These are phyloP conservation scores for Pinus tabuliformis DNA, from an alignment of 75 land plant genomes.

Conservation along the genomic window DNA sequence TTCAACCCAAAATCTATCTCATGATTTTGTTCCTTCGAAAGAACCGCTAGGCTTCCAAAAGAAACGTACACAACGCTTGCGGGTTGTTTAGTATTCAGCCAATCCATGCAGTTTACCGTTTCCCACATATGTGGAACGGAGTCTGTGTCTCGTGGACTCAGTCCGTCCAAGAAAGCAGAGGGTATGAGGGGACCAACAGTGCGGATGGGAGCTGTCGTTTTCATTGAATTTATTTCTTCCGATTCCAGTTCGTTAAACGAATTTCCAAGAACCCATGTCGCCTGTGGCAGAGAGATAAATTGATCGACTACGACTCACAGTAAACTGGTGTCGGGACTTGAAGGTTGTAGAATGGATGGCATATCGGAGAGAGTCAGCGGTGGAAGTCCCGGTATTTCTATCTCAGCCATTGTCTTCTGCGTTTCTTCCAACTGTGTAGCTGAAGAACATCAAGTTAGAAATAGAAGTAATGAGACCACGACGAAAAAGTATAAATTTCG, in stretches of 20 bases:
- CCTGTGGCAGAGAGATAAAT: neutral
- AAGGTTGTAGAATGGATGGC: neutral
- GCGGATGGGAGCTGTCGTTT: too few species aligned
- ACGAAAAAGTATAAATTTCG: too few species aligned
- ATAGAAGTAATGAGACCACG: too few species aligned
- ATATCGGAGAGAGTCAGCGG: neutral
- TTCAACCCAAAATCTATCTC: slow-evolving; percentile 32
- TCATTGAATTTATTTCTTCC: too few species aligned
- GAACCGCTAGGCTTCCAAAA: slow-evolving; percentile 30
- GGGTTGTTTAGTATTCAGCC: slow-evolving; percentile 23
- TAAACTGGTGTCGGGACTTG: neutral
- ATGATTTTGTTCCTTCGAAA: slow-evolving; percentile 25
- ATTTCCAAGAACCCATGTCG: neutral
- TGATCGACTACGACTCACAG: neutral
- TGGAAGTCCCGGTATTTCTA: neutral
- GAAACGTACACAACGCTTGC: slow-evolving; percentile 42
- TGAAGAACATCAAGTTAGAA: too few species aligned
- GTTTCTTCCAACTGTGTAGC: too few species aligned
- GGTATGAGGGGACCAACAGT: too few species aligned
- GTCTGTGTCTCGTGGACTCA: too few species aligned
- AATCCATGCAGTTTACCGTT: slow-evolving; percentile 20
- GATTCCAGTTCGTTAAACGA: neutral
- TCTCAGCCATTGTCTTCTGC: too few species aligned
- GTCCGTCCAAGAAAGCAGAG: too few species aligned
- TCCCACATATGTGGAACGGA: too few species aligned